Percentiles rank a stretch among this genome's conserved stretches.
These are phyloP conservation scores for Zopfochytrium polystomum DNA, from an alignment of 371 early-diverging fungal species.

Conservation along the genomic window DNA sequence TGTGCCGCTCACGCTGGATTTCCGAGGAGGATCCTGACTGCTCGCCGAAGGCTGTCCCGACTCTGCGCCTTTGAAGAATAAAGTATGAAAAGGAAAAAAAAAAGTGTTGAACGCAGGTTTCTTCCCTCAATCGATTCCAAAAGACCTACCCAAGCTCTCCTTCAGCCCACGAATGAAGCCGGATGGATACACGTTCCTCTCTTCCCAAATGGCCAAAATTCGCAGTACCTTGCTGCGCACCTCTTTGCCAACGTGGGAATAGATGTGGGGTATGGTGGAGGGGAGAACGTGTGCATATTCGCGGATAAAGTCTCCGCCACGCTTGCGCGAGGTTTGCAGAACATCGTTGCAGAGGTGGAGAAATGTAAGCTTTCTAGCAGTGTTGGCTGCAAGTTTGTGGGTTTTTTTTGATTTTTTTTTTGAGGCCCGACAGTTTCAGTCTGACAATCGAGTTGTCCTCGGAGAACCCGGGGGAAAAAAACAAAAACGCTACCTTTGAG, in stretches of 20 bases:
- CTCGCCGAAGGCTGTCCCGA: too few relatives aligned
- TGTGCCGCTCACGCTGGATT: too few relatives aligned
- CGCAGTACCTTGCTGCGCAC: slow-evolving; percentile 25
- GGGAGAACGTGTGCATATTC: slow-evolving; percentile 33
- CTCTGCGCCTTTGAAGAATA: too few relatives aligned
- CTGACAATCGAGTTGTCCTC: background rate
- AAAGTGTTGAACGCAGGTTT: too few relatives aligned
- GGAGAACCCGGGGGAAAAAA: background rate
- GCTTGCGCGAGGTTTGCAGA: slow-evolving; percentile 34
- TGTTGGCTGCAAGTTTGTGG: slow-evolving; percentile 19
- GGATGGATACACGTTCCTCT: slow-evolving; percentile 27
- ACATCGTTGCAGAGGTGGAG: slow-evolving; percentile 43
- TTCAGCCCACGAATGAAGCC: slow-evolving; percentile 18
- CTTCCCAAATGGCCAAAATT: slow-evolving; percentile 32
- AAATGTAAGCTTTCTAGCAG: slow-evolving; percentile 27
- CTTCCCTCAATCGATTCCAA: too few relatives aligned
- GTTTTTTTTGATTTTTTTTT: background rate
- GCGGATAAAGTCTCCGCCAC: slow-evolving; percentile 32
- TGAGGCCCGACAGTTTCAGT: background rate
- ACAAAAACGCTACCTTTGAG: slow-evolving; percentile 29
- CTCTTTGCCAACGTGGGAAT: slow-evolving; percentile 25
- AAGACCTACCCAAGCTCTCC: too few relatives aligned
- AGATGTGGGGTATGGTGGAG: slow-evolving; percentile 17
- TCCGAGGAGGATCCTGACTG: too few relatives aligned
- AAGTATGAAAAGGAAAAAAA: too few relatives aligned